phyloP scores from a whole-genome alignment of 495 filamentous ascomycete genomes.

The Staphylotrichum tortipilum region DNA sequence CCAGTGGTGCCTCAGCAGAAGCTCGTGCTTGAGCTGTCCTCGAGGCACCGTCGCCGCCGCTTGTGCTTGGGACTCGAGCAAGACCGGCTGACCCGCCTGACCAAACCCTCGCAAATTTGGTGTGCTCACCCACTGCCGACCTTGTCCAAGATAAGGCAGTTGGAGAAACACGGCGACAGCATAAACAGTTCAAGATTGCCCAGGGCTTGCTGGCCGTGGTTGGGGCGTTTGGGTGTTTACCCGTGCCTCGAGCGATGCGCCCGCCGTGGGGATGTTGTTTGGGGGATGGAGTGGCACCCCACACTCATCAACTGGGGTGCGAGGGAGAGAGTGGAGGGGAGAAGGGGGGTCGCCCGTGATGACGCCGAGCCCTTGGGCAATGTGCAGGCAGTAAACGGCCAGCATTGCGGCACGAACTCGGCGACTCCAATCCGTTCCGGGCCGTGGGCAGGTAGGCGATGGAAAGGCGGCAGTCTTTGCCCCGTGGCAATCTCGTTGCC shows the following conservation, averaged over 20 bases:
- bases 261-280: slow-evolving; percentile 12
- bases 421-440: neutral
- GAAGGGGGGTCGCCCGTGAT: slow-evolving; percentile 6
- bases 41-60: too few species aligned
- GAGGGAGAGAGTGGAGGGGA: neutral
- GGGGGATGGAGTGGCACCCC: slow-evolving; percentile 9
- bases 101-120: too few species aligned
- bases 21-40: too few species aligned
- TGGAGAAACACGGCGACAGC: too few species aligned
- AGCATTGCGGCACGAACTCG: slow-evolving; percentile 5
- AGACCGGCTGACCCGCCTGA: too few species aligned
- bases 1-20: too few species aligned
- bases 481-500: neutral
- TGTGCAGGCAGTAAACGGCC: slow-evolving; percentile 1
- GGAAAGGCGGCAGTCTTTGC: neutral
- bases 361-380: slow-evolving; percentile 11
- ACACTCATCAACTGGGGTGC: slow-evolving; percentile 11
- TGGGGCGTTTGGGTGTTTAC: slow-evolving; percentile 26
- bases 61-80: too few species aligned
- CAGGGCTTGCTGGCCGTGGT: slow-evolving; percentile 23
- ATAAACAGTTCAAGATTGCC: slow-evolving; percentile 23
- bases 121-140: too few species aligned
- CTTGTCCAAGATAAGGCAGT: too few species aligned
- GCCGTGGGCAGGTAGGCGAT: neutral
- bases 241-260: slow-evolving; percentile 23